Conservation (phyloP, 1,284 basidiomycete species). For the Ganoderma lingzhi region DNA sequence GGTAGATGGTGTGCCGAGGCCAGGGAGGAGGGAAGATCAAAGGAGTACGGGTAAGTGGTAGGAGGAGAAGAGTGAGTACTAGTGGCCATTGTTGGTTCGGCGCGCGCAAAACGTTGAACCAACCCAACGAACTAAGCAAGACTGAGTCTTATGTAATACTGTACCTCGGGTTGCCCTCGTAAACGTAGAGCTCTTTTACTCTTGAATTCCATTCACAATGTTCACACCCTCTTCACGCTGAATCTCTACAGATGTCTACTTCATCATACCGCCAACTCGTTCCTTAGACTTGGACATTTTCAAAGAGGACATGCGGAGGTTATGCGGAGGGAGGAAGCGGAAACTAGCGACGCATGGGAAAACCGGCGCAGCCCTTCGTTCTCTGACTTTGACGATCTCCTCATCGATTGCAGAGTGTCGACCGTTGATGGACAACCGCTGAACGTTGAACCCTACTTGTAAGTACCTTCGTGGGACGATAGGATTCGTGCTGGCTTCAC, state of each 20-base stretch:
- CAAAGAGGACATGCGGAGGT: background rate
- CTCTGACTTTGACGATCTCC: background rate
- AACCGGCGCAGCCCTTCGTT: background rate
- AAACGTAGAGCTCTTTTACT: background rate
- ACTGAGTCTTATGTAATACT: background rate
- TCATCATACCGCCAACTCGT: background rate
- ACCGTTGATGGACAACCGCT: background rate
- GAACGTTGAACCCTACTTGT: background rate
- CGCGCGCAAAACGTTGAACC: background rate
- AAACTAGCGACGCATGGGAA: background rate
- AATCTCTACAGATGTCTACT: background rate
- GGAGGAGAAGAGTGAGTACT: background rate
- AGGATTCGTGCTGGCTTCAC: background rate
- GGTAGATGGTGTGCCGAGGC: background rate
- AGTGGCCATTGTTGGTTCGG: slow-evolving; percentile 1
- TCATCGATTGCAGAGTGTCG: background rate
- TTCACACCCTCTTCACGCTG: background rate
- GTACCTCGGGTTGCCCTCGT: too few relatives aligned
- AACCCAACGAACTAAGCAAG: background rate
- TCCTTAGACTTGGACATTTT: background rate
- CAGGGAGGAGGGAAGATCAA: background rate
- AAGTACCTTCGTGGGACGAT: background rate
- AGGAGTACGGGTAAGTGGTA: background rate
- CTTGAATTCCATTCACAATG: background rate
- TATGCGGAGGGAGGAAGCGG: background rate